Conservation (phyloP, 2,329 filamentous ascomycete genomes). For the Magnaporthiopsis rhizophila region DNA sequence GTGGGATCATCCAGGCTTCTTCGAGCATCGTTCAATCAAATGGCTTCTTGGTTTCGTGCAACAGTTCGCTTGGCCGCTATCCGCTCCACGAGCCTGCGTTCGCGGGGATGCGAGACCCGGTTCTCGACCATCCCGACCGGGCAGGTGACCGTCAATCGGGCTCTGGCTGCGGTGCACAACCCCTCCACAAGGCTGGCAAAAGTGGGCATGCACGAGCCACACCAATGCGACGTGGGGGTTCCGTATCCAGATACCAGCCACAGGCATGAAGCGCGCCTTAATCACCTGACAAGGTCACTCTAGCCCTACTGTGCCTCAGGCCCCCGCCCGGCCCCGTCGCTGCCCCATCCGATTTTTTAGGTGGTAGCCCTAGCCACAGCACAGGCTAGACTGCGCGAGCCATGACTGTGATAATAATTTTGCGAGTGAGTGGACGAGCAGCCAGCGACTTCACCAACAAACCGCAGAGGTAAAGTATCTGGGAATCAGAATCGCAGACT, state of each 20-base stretch:
- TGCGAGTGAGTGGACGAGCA: slow-evolving; percentile 8
- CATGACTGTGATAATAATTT: slow-evolving; percentile 6
- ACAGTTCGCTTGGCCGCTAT: background rate
- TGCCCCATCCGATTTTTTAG: slow-evolving; percentile 2
- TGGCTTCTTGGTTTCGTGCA: background rate
- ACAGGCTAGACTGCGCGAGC: background rate
- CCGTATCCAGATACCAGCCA: background rate
- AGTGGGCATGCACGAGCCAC: background rate
- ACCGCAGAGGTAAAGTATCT: slow-evolving; percentile 7
- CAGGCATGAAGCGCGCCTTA: background rate
- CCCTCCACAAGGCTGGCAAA: background rate
- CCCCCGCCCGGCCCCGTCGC: slow-evolving; percentile 1
- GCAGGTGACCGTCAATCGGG: too few relatives aligned
- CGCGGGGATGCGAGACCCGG: too few relatives aligned
- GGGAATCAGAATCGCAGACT: slow-evolving; percentile 13
- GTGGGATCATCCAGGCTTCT: background rate
- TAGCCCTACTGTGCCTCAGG: slow-evolving; percentile 7
- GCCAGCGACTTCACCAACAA: slow-evolving; percentile 10
- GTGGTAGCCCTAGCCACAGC: slow-evolving; percentile 6
- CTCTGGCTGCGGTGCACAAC: background rate
- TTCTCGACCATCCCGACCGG: too few relatives aligned
- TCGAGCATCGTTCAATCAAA: background rate
- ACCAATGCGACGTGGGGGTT: background rate
- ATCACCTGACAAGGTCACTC: slow-evolving; percentile 7
- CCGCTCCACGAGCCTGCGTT: background rate